phyloP scores from a whole-genome alignment of 1,284 basidiomycete species.

The Cryptococcus sp. region DNA sequence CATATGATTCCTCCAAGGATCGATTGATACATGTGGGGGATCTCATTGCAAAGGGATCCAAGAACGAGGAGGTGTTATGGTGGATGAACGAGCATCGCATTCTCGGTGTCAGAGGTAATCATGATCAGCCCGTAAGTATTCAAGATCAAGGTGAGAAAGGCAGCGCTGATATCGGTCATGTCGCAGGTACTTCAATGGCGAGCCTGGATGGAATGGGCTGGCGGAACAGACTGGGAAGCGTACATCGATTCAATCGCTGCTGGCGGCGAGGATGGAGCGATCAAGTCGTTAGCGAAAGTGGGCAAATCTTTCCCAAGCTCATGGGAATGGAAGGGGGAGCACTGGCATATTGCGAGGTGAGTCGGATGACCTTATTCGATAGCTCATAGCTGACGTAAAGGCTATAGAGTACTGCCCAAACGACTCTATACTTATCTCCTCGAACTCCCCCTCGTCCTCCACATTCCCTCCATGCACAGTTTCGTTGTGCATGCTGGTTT shows the following conservation, averaged over 20 bases:
- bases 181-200: constrained; percentile 76
- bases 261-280: constrained; percentile 17
- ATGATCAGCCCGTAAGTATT: constrained; percentile 64
- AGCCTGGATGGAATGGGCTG: constrained; percentile 65
- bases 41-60: constrained; percentile 68
- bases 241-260: constrained; percentile 25
- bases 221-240: constrained; percentile 35
- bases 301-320: constrained; percentile 47
- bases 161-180: background rate
- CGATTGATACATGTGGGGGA: constrained; percentile 79
- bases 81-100: constrained; percentile 66
- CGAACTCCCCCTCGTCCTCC: constrained; percentile 68
- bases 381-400: background rate
- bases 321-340: constrained; percentile 72
- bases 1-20: constrained; percentile 64
- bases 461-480: constrained; percentile 72
- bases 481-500: constrained; percentile 83
- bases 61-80: constrained; percentile 65
- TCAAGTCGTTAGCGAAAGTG: constrained; percentile 16
- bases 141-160: background rate
- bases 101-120: constrained; percentile 81
- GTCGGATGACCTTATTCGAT: constrained; percentile 1
- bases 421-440: constrained; percentile 68
- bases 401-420: constrained; percentile 54
- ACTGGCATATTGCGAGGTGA: constrained; percentile 70